Percentiles rank a stretch among this genome's conserved stretches.
Conservation (phyloP, 192 early-diverging fungal species). For the Paraglomus brasilianum region DNA sequence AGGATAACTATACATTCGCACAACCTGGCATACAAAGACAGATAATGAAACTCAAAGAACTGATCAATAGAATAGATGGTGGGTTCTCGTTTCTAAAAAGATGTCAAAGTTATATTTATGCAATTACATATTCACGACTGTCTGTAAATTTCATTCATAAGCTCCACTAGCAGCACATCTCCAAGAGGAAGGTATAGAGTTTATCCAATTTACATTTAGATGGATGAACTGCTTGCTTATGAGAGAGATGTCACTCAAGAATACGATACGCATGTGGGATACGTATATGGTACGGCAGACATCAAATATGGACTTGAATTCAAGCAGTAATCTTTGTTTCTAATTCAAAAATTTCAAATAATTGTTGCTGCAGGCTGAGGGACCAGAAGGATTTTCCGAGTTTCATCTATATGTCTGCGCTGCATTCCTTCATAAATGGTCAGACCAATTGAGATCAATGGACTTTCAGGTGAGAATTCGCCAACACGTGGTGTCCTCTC, state of each 20-base stretch:
- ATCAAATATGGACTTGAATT: constrained; percentile 10
- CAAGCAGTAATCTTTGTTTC: no score
- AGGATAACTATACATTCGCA: constrained; percentile 96
- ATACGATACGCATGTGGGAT: constrained; percentile 98
- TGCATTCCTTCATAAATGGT: constrained; percentile 96
- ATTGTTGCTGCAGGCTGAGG: constrained; percentile 61
- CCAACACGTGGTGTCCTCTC: no score
- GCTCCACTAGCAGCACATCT: constrained; percentile 81
- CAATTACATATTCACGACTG: neutral
- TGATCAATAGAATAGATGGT: constrained; percentile 92
- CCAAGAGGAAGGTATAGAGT: constrained; percentile 86
- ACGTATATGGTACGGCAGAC: constrained; percentile 74
- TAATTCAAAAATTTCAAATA: neutral
- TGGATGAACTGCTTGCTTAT: constrained; percentile 99
- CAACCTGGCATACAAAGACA: constrained; percentile 97
- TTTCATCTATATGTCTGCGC: constrained; percentile 99
- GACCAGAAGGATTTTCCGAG: constrained; percentile 87
- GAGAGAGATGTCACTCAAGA: constrained; percentile 86
- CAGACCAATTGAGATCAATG: constrained; percentile 76
- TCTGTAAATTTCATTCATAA: constrained; percentile 28
- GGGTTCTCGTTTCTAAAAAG: constrained; percentile 8
- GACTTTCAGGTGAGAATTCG: constrained; percentile 77
- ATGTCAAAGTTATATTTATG: constrained; percentile 11
- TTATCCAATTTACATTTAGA: constrained; percentile 98
- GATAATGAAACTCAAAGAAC: constrained; percentile 82